A percentile compares a stretch with the other conserved stretches of the same genome.
These are phyloP conservation scores for Fraxinus floribunda DNA, from an alignment of 305 asterid species.

Conservation along the genomic window DNA sequence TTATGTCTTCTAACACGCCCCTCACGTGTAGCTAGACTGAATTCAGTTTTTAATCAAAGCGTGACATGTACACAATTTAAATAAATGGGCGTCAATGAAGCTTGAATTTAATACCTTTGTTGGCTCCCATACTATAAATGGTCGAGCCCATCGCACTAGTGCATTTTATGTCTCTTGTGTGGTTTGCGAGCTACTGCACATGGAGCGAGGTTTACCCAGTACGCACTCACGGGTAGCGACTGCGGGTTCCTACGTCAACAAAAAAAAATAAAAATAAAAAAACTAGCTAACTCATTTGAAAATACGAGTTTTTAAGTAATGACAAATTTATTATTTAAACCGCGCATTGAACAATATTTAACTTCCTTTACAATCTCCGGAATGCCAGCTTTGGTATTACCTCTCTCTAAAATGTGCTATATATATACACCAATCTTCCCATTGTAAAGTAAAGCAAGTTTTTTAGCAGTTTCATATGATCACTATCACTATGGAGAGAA, in stretches of 20 bases:
- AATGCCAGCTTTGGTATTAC: conserved; percentile 9
- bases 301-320: not conserved
- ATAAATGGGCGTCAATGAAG: not conserved
- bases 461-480: not conserved
- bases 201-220: too few relatives aligned
- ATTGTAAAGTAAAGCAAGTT: not conserved
- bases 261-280: too few relatives aligned
- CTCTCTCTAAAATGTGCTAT: not conserved
- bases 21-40: not conserved
- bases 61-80: not conserved
- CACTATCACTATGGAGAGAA: not conserved
- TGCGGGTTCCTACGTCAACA: too few relatives aligned
- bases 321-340: not conserved
- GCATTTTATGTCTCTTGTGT: too few relatives aligned
- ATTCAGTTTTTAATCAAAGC: not conserved
- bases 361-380: not conserved
- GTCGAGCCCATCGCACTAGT: too few relatives aligned
- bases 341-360: not conserved
- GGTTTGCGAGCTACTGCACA: too few relatives aligned
- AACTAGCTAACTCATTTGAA: not conserved
- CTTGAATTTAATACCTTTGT: not conserved
- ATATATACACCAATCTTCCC: conserved; percentile 17
- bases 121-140: not conserved
- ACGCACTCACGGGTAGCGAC: too few relatives aligned
- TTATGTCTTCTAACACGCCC: not conserved